Evolutionary conservation across 2,329 filamentous ascomycete genomes (phyloP).

Genomic region (Fusarium anthophilum): DNA sequence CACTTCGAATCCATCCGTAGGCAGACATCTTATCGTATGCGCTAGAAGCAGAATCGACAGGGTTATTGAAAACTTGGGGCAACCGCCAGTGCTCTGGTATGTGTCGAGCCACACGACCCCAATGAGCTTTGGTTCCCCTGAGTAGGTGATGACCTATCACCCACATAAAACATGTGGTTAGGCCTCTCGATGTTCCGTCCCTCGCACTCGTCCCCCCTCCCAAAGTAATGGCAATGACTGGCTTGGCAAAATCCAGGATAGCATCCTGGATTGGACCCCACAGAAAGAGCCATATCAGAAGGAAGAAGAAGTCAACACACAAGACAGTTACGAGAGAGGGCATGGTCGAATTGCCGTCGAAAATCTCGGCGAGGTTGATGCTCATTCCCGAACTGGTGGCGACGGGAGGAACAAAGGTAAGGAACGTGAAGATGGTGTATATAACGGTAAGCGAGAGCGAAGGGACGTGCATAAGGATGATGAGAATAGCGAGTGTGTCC

Average conservation of each 20-base stretch:
- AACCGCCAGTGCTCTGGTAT: constrained; percentile 59
- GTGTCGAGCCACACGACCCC: constrained; percentile 56
- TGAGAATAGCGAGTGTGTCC: constrained; percentile 96
- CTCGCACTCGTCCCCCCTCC: constrained; percentile 80
- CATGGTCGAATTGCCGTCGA: constrained; percentile 86
- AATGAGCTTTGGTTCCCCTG: constrained; percentile 60
- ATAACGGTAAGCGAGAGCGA: constrained; percentile 88
- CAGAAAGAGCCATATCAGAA: constrained; percentile 86
- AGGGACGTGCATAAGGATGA: constrained; percentile 92
- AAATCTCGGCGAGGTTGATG: constrained; percentile 87
- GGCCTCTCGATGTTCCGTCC: constrained; percentile 75
- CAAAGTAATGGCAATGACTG: constrained; percentile 90
- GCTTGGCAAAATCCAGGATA: constrained; percentile 88
- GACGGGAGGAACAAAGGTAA: constrained; percentile 89
- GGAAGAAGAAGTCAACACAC: constrained; percentile 83
- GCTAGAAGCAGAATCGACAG: constrained; percentile 53
- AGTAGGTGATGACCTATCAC: constrained; percentile 66
- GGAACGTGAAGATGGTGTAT: constrained; percentile 89
- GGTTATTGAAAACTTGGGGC: constrained; percentile 56
- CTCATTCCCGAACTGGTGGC: constrained; percentile 81
- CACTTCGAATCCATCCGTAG: constrained; percentile 73
- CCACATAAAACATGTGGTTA: constrained; percentile 75
- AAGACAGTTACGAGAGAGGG: constrained; percentile 87
- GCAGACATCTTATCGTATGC: constrained; percentile 67
- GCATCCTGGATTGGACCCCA: constrained; percentile 90